Evolutionary conservation across 129 eudicot genomes (phyloP).

Genomic region (Pseudognaphalium luteoalbum): DNA sequence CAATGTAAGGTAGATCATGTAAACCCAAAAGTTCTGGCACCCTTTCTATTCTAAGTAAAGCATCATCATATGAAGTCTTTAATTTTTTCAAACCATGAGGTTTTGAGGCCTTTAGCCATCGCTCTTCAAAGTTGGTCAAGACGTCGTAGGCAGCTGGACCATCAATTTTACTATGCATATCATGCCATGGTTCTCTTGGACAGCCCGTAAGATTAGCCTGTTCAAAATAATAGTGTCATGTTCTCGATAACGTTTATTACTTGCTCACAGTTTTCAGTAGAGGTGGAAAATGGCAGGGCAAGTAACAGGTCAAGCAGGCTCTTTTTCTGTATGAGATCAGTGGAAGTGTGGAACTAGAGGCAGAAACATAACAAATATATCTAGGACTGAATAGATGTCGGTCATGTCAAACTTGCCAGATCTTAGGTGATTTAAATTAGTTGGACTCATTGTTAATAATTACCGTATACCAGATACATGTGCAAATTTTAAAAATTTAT

Average conservation of each 20-base stretch:
- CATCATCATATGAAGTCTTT: conserved; percentile 39
- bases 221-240: conserved; percentile 19
- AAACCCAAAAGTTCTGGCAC: conserved; percentile 29
- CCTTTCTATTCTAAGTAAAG: conserved; percentile 29
- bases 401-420: too few species aligned
- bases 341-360: too few species aligned
- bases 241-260: neutral
- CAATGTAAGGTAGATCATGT: conserved; percentile 19
- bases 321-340: neutral
- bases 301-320: neutral
- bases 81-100: conserved; percentile 73
- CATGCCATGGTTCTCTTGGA: conserved; percentile 99
- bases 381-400: too few species aligned
- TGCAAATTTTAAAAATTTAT: neutral
- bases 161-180: conserved; percentile 80
- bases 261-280: neutral
- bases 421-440: too few species aligned
- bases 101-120: conserved; percentile 87
- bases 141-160: conserved; percentile 98
- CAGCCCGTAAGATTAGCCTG: conserved; percentile 66
- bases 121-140: conserved; percentile 73
- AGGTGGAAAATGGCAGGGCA: neutral
- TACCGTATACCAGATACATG: too few species aligned
- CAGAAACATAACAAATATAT: too few species aligned
- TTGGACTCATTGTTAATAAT: neutral